These are phyloP conservation scores for Klebsormidium nitens DNA, from an alignment of 139 green algal genomes.

Conservation along the genomic window DNA sequence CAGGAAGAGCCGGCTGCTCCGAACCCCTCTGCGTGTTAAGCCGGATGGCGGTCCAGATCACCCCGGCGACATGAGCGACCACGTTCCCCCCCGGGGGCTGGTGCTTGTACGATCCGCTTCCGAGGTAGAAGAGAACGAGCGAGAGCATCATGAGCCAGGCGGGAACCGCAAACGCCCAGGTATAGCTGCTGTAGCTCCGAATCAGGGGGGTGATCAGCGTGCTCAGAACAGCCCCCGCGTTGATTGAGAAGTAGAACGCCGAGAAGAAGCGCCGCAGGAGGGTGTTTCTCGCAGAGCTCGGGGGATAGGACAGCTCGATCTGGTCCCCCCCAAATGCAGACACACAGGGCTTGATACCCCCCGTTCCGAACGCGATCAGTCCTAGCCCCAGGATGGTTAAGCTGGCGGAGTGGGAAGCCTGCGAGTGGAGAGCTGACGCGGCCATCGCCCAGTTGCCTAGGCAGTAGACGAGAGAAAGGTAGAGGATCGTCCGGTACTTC, in stretches of 20 bases:
- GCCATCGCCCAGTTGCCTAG: conserved; percentile 51
- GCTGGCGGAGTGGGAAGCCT: not conserved
- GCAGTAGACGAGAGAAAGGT: conserved; percentile 89
- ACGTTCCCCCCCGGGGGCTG: conserved; percentile 30
- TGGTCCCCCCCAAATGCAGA: conserved; percentile 94
- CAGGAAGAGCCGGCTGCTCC: too few relatives aligned
- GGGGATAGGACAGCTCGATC: conserved; percentile 51
- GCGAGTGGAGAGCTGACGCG: conserved; percentile 13
- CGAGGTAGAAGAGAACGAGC: conserved; percentile 20
- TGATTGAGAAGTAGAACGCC: conserved; percentile 97
- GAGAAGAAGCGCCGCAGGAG: conserved; percentile 80
- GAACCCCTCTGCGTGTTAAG: too few relatives aligned
- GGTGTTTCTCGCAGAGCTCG: conserved; percentile 52
- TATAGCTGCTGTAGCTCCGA: conserved; percentile 39
- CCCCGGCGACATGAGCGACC: conserved; percentile 4
- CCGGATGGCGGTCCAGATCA: conserved; percentile 8
- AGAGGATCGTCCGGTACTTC: conserved; percentile 91
- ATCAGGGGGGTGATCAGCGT: conserved; percentile 30
- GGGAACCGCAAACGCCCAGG: conserved; percentile 41
- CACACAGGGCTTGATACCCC: conserved; percentile 98
- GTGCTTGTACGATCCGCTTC: conserved; percentile 24
- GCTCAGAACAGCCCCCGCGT: conserved; percentile 70
- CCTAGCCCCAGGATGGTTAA: conserved; percentile 54
- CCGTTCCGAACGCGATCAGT: conserved; percentile 84
- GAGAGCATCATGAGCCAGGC: conserved; percentile 34